These are phyloP conservation scores for Ramaria rubella DNA, from an alignment of 768 basidiomycete genomes.

Conservation along the genomic window DNA sequence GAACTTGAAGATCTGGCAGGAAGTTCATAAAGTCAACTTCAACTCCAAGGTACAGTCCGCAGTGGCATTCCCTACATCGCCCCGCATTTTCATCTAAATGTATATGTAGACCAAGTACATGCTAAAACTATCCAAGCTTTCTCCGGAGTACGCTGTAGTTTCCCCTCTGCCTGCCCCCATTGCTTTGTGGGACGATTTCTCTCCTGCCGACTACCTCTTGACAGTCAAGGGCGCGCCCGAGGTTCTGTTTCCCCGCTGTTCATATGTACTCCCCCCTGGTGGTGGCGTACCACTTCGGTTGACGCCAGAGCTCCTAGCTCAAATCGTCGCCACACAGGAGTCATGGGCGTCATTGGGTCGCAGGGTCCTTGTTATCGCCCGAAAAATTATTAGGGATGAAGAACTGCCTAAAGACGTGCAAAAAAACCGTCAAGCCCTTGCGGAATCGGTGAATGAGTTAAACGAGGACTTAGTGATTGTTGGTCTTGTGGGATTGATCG, in stretches of 20 bases:
- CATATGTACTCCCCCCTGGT: slow-evolving; percentile 31
- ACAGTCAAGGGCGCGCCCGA: slow-evolving; percentile 50
- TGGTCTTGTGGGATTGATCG: slow-evolving; percentile 54
- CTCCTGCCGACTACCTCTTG: slow-evolving; percentile 25
- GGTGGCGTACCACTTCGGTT: slow-evolving; percentile 32
- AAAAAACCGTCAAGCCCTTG: slow-evolving; percentile 31
- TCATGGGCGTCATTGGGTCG: slow-evolving; percentile 47
- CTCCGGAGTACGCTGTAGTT: slow-evolving; percentile 2
- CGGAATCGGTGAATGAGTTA: slow-evolving; percentile 36
- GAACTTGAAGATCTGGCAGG: slow-evolving; percentile 28
- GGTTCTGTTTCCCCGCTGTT: slow-evolving; percentile 37
- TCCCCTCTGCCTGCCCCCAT: slow-evolving; percentile 19
- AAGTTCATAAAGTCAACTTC: slow-evolving; percentile 32
- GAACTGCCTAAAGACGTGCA: slow-evolving; percentile 26
- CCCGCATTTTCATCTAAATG: not conserved
- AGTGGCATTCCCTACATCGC: slow-evolving; percentile 24
- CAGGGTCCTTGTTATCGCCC: slow-evolving; percentile 56
- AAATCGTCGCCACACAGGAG: slow-evolving; percentile 35
- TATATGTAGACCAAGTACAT: slow-evolving; percentile 45
- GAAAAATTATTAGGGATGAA: slow-evolving; percentile 32
- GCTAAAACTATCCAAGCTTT: slow-evolving; percentile 35
- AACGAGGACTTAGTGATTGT: slow-evolving; percentile 45
- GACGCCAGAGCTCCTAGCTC: slow-evolving; percentile 19
- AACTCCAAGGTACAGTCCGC: slow-evolving; percentile 33
- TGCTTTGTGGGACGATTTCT: slow-evolving; percentile 24